Evolutionary conservation across 495 filamentous ascomycete genomes (phyloP), one percentile per base, ranked within the genome.

Genomic region (Pseudevernia furfuracea): DNA sequence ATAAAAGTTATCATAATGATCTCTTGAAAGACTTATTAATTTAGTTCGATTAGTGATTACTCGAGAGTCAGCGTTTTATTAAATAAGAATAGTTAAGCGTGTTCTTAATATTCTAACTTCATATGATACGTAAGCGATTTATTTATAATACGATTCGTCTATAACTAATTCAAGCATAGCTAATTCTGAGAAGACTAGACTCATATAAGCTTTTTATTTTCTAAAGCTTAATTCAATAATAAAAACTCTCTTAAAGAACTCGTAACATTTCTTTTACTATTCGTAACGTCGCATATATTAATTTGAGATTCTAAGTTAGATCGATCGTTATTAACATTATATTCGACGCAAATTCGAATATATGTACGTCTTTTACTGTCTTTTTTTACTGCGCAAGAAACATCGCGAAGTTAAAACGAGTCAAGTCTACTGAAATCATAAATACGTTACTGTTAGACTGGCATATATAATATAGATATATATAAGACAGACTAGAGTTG

Each of bases 361-460:
- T 34, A 36, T 4, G 28, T 19, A 11, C 53, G 11, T 30, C 56
- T 11, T 25, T 30, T 7, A 48, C 34, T 1, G 62, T 56, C 7
- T 64, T 39, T 34, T 64, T 64, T 30, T 64, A 64, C 30, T 64
- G 62, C 32, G 62, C 39, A 38, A 52, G 60, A 38, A 39, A 73
- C 49, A 39, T 23, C 7, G 38, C 62, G 28, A 74, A 76, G 60
- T 56, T 59, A n/a, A 59, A 67, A 37, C 70, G 74, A 15, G 63
- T 65, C 36, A 34, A 77, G 25, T 73, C 78, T 32, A 61, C 71
- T 17, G 71, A 69, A 4, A 64, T 79, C 32, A 67, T 78, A 32
- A 68, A 68, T 52, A 74, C 73, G 44, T 68, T 74, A 59, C 70
- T n/a, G n/a, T n/a, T n/a, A n/a, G n/a, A n/a, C n/a, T n/a, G n/a